Base-by-base conservation (phyloP, 352 stramenopile species). In the Hyaloperonospora arabidopsidis region DNA sequence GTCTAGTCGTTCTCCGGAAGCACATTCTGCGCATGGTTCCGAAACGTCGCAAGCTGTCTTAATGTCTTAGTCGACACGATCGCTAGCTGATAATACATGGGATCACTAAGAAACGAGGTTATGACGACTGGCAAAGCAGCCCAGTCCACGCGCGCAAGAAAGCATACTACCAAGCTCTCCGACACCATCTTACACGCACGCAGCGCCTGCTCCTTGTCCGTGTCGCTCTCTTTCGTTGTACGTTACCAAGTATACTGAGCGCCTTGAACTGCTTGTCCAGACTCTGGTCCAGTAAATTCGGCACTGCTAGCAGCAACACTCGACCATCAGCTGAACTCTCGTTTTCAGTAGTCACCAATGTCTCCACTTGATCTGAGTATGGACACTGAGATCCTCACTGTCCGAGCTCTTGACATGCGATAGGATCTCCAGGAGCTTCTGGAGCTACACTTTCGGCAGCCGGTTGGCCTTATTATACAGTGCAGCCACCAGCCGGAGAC, bases 31-130 rank as follows among this genome's bases (percentile, higher is more conserved):
- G 76, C 84, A 11, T 43, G 49, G 63, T 81, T 85, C 45, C 86
- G n/a, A 8, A 32, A 32, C 25, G 25, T 8, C 3, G 59, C 41
- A 36, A 93, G 97, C 63, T 97, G 89, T 57, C 78, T 75, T 45
- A 97, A 70, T 54, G 89, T 97, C 55, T 95, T 93, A 59, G 85
- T 84, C 56, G 91, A 91, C 57, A 97, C 86, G 52, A 98, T 93
- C 51, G 96, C 77, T 52, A 97, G 79, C 52, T 97, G 74, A 58
- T 89, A 82, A 12, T 71, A 72, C 25, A n/a, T 89, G 61, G 63
- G 87, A 82, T 52, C 54, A 57, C 45, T 65, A 52, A 92, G 72
- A 49, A 97, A 76, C 54, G 70, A 61, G 12, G 79, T 61, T 38
- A 73, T 48, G n/a, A 97, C 85, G 7, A 90, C 88, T 1, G 84